These are phyloP conservation scores for Tulasnella sp. DNA, from an alignment of 768 basidiomycete genomes.

Conservation along the genomic window DNA sequence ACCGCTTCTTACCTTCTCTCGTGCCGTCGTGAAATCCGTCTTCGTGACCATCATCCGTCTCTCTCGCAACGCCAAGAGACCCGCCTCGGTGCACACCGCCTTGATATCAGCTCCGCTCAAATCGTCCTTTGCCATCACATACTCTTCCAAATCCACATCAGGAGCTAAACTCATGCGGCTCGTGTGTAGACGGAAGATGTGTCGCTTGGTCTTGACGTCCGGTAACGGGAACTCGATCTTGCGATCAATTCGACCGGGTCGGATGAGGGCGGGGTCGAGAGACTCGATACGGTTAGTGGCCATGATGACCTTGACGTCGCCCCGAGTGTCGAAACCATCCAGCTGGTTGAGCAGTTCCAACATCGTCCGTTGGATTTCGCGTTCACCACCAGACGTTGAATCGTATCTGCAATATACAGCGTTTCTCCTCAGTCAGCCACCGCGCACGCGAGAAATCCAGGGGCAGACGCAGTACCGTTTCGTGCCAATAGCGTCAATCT, in stretches of 20 bases:
- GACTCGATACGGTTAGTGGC: slow-evolving; percentile 97
- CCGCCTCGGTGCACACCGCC: slow-evolving; percentile 98
- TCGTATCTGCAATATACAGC: slow-evolving; percentile 66
- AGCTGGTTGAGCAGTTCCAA: slow-evolving; percentile 96
- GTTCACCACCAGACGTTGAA: slow-evolving; percentile 96
- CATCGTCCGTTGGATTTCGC: slow-evolving; percentile 99
- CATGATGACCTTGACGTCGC: slow-evolving; percentile 99
- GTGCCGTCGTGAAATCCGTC: slow-evolving; percentile 77
- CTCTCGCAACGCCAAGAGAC: slow-evolving; percentile 86
- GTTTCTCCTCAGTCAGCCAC: slow-evolving; percentile 12
- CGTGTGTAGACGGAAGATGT: slow-evolving; percentile 95
- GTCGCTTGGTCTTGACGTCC: slow-evolving; percentile 97
- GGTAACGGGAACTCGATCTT: slow-evolving; percentile 98
- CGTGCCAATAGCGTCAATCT: slow-evolving; percentile 97
- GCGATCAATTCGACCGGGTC: slow-evolving; percentile 95
- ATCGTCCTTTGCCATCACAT: slow-evolving; percentile 92
- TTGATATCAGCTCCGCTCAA: slow-evolving; percentile 97
- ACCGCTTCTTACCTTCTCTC: slow-evolving; percentile 67
- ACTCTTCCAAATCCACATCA: slow-evolving; percentile 93
- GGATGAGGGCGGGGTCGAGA: slow-evolving; percentile 94
- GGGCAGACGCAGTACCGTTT: slow-evolving; percentile 60
- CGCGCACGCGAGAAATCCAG: not conserved
- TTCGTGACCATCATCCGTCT: slow-evolving; percentile 91
- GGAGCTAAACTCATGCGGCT: slow-evolving; percentile 82
- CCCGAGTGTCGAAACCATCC: slow-evolving; percentile 98